Evolutionary conservation across 176 grass and related monocot genomes (phyloP), one percentile per base, ranked within the genome.

Genomic region (Panicum miliaceum): DNA sequence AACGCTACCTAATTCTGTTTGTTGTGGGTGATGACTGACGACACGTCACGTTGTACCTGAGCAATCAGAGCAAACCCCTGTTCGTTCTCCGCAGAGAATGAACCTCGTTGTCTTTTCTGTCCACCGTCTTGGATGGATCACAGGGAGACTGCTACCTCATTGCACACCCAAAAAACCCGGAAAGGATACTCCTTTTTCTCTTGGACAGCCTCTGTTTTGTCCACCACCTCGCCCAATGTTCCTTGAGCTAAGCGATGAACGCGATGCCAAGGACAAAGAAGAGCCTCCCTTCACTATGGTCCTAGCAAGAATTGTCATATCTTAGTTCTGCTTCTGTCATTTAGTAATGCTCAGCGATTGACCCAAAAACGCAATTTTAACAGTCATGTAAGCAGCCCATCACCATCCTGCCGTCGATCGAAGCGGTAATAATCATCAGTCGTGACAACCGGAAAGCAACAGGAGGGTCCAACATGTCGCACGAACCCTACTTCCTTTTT

Each of bases 261-360:
- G 25, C 64, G 0, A 81, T 57, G 88, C 64, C 35, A 56, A 19
- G 25, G 82, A 81, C 19, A 54, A 43, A 46, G 12, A 59, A 40
- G 78, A 34, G 22, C 4, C 38, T 8, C 40, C 2, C 11, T 19
- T 42, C 10, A 12, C n/a, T 29, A 6, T 26, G 6, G 35, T 4
- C 19, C 46, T 35, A n/a, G n/a, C n/a, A n/a, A 25, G 60, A 75
- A 1, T 25, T 29, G 23, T 59, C 48, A 12, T 19, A 7, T 3
- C 79, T 3, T 69, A 13, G 77, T 40, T 20, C n/a, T 12, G 9
- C 9, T 26, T 60, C 9, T 60, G n/a, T 60, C n/a, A 0, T 70
- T 15, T 46, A 25, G 40, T 43, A 43, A 25, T 13, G 38, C 32
- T 73, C 34, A 23, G 14, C 32, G 45, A 54, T 13, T 4, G 36